A percentile compares a stretch with the other conserved stretches of the same genome.
These are phyloP conservation scores for Beauveria pseudobassiana DNA, from an alignment of 2,329 filamentous ascomycete species.

Conservation along the genomic window DNA sequence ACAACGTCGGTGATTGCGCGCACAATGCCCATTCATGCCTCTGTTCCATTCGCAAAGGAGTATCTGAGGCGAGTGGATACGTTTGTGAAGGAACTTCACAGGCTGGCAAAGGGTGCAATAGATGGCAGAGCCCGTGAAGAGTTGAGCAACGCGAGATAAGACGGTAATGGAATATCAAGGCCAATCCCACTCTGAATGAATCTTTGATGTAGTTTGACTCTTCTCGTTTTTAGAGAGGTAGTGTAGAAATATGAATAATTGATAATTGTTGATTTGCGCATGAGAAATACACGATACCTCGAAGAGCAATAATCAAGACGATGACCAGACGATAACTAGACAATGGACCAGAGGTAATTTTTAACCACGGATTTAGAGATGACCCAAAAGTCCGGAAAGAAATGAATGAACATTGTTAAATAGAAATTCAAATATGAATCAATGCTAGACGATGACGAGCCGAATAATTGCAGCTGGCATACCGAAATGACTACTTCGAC, in stretches of 20 bases:
- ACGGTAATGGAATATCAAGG: not conserved
- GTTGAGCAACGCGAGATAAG: not conserved
- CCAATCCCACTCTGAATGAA: not conserved
- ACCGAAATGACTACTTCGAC: too few species aligned
- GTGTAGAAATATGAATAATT: not conserved
- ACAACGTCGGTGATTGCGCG: constrained; percentile 36
- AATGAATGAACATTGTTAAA: too few species aligned
- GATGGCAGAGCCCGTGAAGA: not conserved
- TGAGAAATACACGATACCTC: too few species aligned
- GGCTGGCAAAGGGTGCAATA: constrained; percentile 36
- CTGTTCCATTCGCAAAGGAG: constrained; percentile 28
- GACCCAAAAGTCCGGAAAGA: too few species aligned
- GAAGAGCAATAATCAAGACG: too few species aligned
- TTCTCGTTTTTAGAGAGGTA: not conserved
- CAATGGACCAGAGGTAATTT: too few species aligned
- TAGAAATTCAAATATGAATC: too few species aligned
- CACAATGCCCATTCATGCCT: constrained; percentile 24
- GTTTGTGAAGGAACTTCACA: constrained; percentile 36
- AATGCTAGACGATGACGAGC: too few species aligned
- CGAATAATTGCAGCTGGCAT: too few species aligned
- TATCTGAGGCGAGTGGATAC: constrained; percentile 34
- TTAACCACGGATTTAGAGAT: too few species aligned
- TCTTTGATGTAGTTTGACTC: not conserved
- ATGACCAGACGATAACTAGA: too few species aligned
- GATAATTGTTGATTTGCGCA: not conserved